Conservation (phyloP, 352 stramenopile genomes). For the Phytophthora idaei region DNA sequence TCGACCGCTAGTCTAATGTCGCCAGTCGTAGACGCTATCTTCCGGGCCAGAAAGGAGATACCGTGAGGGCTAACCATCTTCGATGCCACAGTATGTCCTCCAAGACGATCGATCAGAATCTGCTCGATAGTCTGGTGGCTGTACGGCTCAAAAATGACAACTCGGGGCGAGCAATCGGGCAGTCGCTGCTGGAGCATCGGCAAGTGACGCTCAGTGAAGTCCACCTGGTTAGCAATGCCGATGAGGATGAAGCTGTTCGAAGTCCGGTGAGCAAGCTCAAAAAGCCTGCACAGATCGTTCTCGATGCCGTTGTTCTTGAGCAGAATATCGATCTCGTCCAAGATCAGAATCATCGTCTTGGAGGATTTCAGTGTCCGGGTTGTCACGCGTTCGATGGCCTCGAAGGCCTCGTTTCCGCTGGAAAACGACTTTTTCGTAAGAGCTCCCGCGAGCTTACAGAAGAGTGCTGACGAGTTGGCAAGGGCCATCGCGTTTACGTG, state of each 20-base stretch:
- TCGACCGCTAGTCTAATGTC: slow-evolving; percentile 80
- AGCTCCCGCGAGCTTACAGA: slow-evolving; percentile 58
- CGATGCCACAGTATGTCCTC: slow-evolving; percentile 41
- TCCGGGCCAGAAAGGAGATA: slow-evolving; percentile 80
- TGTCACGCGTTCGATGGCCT: slow-evolving; percentile 65
- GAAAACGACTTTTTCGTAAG: slow-evolving; percentile 56
- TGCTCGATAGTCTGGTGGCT: slow-evolving; percentile 76
- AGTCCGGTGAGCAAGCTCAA: slow-evolving; percentile 72
- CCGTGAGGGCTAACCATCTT: slow-evolving; percentile 74
- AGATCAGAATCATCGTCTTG: slow-evolving; percentile 72
- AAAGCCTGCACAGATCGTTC: slow-evolving; percentile 73
- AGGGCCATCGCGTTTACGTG: slow-evolving; percentile 83
- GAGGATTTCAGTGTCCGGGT: slow-evolving; percentile 47
- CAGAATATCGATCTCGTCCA: slow-evolving; percentile 86
- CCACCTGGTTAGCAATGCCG: slow-evolving; percentile 85
- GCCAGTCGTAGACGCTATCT: slow-evolving; percentile 76
- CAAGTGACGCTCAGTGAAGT: slow-evolving; percentile 85
- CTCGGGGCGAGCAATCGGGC: slow-evolving; percentile 54
- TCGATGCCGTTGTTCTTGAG: slow-evolving; percentile 72
- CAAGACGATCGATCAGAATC: slow-evolving; percentile 76
- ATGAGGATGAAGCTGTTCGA: slow-evolving; percentile 74
- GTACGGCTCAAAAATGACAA: slow-evolving; percentile 86
- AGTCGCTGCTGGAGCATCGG: slow-evolving; percentile 59
- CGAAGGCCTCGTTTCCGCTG: slow-evolving; percentile 58
- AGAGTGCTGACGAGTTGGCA: slow-evolving; percentile 51